Conservation (phyloP, 2,329 filamentous ascomycete genomes). For the Nothophaeocryptopus gaeumannii region DNA sequence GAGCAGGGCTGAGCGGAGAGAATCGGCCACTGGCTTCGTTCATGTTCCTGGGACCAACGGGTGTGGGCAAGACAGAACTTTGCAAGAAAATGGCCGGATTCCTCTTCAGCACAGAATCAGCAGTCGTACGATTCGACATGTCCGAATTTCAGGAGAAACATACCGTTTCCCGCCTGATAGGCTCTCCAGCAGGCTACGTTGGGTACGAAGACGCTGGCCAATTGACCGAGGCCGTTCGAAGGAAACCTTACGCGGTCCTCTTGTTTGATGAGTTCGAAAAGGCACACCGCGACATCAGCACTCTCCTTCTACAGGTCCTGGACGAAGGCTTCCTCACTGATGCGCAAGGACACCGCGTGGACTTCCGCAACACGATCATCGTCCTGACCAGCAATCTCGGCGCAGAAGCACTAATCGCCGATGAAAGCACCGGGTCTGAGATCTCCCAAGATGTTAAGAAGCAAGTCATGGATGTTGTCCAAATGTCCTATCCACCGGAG, state of each 20-base stretch:
- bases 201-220: slow-evolving; percentile 97
- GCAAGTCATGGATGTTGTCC: slow-evolving; percentile 85
- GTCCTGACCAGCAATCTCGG: slow-evolving; percentile 95
- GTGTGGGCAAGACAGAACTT: slow-evolving; percentile 94
- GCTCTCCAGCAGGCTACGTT: slow-evolving; percentile 88
- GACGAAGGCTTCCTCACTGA: slow-evolving; percentile 97
- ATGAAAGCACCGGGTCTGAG: slow-evolving; percentile 30
- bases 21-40: slow-evolving; percentile 90
- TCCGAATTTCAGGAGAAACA: slow-evolving; percentile 97
- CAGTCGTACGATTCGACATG: slow-evolving; percentile 95
- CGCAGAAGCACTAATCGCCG: slow-evolving; percentile 77
- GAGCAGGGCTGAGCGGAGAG: slow-evolving; percentile 86
- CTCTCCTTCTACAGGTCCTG: slow-evolving; percentile 85
- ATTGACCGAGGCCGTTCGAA: slow-evolving; percentile 87
- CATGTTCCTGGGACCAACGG: slow-evolving; percentile 96
- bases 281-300: slow-evolving; percentile 90
- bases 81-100: slow-evolving; percentile 95
- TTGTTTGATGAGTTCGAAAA: slow-evolving; percentile 98
- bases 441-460: slow-evolving; percentile 71
- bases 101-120: slow-evolving; percentile 86
- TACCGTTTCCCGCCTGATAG: slow-evolving; percentile 88
- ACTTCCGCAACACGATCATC: slow-evolving; percentile 95
- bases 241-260: slow-evolving; percentile 92
- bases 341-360: slow-evolving; percentile 91
- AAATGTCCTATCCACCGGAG: slow-evolving; percentile 74